Evolutionary conservation across 139 green algal species (phyloP), one percentile per base, ranked within the genome.

Genomic region (Zygnema cylindricum): DNA sequence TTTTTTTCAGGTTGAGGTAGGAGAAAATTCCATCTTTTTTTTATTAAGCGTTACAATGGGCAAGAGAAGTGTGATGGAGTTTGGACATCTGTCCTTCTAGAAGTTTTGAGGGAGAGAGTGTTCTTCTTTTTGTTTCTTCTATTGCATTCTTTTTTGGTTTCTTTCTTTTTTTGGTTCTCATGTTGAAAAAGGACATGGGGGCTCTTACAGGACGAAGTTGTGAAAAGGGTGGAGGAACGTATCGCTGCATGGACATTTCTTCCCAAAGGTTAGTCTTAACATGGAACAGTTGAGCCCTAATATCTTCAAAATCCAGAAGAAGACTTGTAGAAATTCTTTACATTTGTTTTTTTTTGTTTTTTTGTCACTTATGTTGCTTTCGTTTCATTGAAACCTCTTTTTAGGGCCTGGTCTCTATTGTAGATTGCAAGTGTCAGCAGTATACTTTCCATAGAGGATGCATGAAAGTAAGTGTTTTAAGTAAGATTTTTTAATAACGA

Each of bases 191-290:
- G n/a, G n/a, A n/a, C n/a, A n/a, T n/a, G n/a, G n/a, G n/a, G 40
- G 33, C 57, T 55, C 1, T 16, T 84, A 33, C 84, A 89, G 84
- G 84, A 89, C n/a, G 30, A 88, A 1, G 30, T 91, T 25, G 82
- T 91, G 23, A 41, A 16, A 21, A 35, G 86, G 21, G 87, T 91
- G 1, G 86, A 91, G 30, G 82, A 91, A 35, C 36, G 38, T 2
- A 92, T 91, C 23, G 86, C 86, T 84, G 84, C 23, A 39, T 82
- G 43, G 84, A 89, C 86, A 40, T 75, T 91, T 38, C 43, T 91
- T 30, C 86, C 86, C 16, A 73, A 40, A 86, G 84, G 84, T 89
- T 41, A 63, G 38, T 43, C 71, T 3, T 30, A 25, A 25, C 57
- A 73, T 30, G 30, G 25, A 25, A 73, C 57, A 25, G 30, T 73